phyloP scores from a whole-genome alignment of 2,329 filamentous ascomycete species.

The Truncatella angustata region DNA sequence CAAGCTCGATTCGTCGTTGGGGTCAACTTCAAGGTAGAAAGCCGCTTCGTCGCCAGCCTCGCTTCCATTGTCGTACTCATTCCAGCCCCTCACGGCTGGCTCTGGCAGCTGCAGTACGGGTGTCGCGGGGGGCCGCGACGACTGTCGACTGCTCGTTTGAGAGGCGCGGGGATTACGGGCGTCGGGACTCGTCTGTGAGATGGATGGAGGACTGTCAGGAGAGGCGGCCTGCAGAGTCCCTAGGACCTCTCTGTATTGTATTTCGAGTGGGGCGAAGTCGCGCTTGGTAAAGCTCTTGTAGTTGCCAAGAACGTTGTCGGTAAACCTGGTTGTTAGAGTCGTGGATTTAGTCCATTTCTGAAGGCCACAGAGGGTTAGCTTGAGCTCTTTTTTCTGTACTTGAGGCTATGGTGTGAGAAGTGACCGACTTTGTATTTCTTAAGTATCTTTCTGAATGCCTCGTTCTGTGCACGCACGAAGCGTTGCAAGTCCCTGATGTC shows the following conservation, averaged over 20 bases:
- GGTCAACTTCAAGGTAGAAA: conserved; percentile 75
- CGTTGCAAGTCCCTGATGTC: conserved; percentile 69
- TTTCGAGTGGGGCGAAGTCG: conserved; percentile 55
- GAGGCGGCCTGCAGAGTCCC: conserved; percentile 44
- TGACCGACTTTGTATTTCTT: conserved; percentile 73
- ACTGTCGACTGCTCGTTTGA: conserved; percentile 12
- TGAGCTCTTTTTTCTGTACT: conserved; percentile 1
- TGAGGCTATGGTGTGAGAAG: conserved; percentile 1
- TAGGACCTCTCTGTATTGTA: conserved; percentile 50
- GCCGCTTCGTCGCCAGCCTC: conserved; percentile 61
- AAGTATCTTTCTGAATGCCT: conserved; percentile 77
- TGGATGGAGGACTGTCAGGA: conserved; percentile 32
- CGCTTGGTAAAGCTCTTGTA: conserved; percentile 71
- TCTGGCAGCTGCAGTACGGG: conserved; percentile 23
- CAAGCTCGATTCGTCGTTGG: conserved; percentile 51
- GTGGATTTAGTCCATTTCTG: conserved; percentile 81
- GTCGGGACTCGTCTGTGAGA: conserved; percentile 18
- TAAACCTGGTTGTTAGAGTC: conserved; percentile 63
- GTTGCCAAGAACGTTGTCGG: conserved; percentile 61
- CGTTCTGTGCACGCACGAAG: conserved; percentile 71
- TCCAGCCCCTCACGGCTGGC: conserved; percentile 61
- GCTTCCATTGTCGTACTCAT: conserved; percentile 82
- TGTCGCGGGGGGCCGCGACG: conserved; percentile 12
- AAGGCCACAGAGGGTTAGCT: no score
- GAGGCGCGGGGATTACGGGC: conserved; percentile 10